These are phyloP conservation scores for Chenopodium berlandieri DNA, from an alignment of 148 eudicot genomes.

Conservation along the genomic window DNA sequence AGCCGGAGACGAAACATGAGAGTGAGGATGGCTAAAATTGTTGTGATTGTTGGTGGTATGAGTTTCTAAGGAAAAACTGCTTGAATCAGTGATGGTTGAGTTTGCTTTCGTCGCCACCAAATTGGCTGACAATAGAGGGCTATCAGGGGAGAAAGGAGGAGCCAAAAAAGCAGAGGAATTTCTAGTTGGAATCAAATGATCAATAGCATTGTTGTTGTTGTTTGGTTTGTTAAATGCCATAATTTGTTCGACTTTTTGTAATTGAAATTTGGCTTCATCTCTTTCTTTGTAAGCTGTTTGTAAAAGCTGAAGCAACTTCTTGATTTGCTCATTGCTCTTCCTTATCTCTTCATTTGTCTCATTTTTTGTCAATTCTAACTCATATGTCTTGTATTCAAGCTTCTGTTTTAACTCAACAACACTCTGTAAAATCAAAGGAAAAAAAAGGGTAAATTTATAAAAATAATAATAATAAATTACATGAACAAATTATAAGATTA, in stretches of 20 bases:
- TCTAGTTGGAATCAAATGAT: slow-evolving; percentile 6
- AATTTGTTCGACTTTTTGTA: slow-evolving; percentile 38
- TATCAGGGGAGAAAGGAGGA: slow-evolving; percentile 29
- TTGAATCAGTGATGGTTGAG: slow-evolving; percentile 57
- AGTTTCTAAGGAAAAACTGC: slow-evolving; percentile 40
- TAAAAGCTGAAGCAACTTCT: slow-evolving; percentile 39
- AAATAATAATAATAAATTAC: background rate
- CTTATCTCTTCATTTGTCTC: slow-evolving; percentile 43
- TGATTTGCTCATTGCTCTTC: slow-evolving; percentile 37
- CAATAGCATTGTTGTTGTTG: background rate
- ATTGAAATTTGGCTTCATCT: slow-evolving; percentile 64
- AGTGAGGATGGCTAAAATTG: background rate
- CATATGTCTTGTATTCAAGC: slow-evolving; percentile 49
- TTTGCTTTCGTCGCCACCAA: slow-evolving; percentile 28
- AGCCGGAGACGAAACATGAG: slow-evolving; percentile 38
- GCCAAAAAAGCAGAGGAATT: background rate
- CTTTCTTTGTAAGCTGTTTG: slow-evolving; percentile 50
- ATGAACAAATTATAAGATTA: background rate
- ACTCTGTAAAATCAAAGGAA: slow-evolving; percentile 33
- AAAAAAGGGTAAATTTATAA: background rate
- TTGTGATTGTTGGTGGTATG: slow-evolving; percentile 16
- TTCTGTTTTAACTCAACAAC: slow-evolving; percentile 56
- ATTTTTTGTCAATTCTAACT: slow-evolving; percentile 42
- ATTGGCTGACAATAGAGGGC: slow-evolving; percentile 25
- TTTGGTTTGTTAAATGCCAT: slow-evolving; percentile 18